Base-by-base conservation (phyloP, 2,329 filamentous ascomycete genomes). In the Ceratocystis harringtonii region DNA sequence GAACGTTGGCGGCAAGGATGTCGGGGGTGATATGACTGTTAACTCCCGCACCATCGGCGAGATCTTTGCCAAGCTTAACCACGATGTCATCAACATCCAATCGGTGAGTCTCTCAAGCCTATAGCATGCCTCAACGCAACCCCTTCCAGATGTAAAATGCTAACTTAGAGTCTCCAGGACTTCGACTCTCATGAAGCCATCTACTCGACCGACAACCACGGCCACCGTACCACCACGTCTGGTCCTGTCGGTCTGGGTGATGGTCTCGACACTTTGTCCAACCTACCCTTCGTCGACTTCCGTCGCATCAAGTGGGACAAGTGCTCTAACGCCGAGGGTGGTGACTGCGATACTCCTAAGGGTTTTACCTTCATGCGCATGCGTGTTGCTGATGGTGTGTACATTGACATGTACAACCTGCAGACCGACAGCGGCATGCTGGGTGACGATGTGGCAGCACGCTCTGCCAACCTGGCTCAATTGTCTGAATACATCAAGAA, bases 181-280 rank as follows among this genome's bases (percentile, higher is more conserved):
- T 87, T 87, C 77, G 86, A 86, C 74, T 88, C 83, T 72, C 84
- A 88, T 69, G 80, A 82, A 6, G 77, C 78, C 66, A 79, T 88
- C 69, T 88, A 87, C 73, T 76, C 75, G 8, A 81, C 80, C 15
- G 82, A 85, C 71, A 78, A 76, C 55, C 83, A 86, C 70, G 76
- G 81, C 2, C 79, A 81, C 72, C 79, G 85, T 64, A 87, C 85
- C 1, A 72, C 83, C 0, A 88, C 84, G 1, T 85, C 83, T 3
- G 85, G 85, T 17, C 83, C 82, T 28, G 84, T 83, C 0, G 79
- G 76, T 0, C 78, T 87, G 68, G 85, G 85, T 8, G 81, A 78
- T 63, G 85, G 85, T 1, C 74, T 88, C 62, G 88, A 88, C 75
- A 82, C 82, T 0, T 72, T 88, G 55, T 77, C 84, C 68, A 84